Base-by-base conservation (phyloP, 805 yeast species). In the Torulaspora quercuum region DNA sequence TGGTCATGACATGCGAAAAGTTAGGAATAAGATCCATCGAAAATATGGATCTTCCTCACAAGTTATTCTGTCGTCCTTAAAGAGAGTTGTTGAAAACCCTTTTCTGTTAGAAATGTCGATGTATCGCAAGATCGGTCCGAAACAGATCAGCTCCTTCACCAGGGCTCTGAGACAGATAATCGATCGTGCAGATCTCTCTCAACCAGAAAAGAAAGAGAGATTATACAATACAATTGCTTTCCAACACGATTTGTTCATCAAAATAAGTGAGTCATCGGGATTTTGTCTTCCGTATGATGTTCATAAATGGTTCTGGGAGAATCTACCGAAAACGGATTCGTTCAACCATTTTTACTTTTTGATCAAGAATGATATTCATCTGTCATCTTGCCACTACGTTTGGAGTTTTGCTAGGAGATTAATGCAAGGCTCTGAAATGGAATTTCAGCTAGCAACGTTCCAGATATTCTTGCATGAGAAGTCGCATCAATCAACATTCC, bases 391-490 rank as follows among this genome's bases (percentile, higher is more conserved):
- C 4, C 22, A 10, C 7, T 19, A 41, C 20, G 37, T 43, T 10
- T 33, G 44, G 26, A 37, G 25, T 6, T 39, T 55, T 6, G 35
- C 37, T 7, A 27, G 26, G 14, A 42, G 49, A 16, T 24, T 59
- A 25, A 35, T 60, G 33, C 48, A 50, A 15, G 61, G 61, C 3
- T 52, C 61, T 5, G 52, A 55, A 29, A 33, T 49, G 21, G 63
- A 59, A 18, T 29, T 34, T 10, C 51, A 51, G 33, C 29, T 57
- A 17, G 59, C 47, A 1, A 50, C 61, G 2, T 54, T 59, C 29
- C 55, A 54, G 33, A 29, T 45, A 14, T 59, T 55, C 32, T 21
- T 56, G 8, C 38, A 47, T 19, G 34, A 46, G 5, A 37, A 37
- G 9, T 35, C 38, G 10, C 46, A 41, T 6, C 41, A 35, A n/a